Percentiles rank a stretch among this genome's conserved stretches.
phyloP scores from a whole-genome alignment of 257 asterid species.

The Gardenia jasminoides region DNA sequence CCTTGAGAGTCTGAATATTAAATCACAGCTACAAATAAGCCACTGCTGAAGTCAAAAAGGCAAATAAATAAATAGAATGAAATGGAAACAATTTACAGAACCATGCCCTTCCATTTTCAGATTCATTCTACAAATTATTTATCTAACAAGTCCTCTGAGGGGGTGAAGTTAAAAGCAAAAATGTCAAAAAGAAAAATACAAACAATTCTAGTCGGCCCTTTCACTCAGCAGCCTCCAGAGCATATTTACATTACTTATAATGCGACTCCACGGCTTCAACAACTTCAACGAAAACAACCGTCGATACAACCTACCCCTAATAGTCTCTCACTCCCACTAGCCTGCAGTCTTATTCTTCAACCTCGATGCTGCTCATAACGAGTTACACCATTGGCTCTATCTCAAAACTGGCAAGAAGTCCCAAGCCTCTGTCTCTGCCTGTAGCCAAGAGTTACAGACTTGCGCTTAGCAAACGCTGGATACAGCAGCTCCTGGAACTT shows the following conservation, averaged over 20 bases:
- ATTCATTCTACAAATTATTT: slow-evolving; percentile 58
- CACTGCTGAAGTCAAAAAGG: background rate
- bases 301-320: slow-evolving; percentile 43
- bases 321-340: slow-evolving; percentile 34
- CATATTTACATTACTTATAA: slow-evolving; percentile 57
- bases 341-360: slow-evolving; percentile 33
- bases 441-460: slow-evolving; percentile 54
- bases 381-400: slow-evolving; percentile 20
- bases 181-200: slow-evolving; percentile 22
- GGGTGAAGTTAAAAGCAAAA: slow-evolving; percentile 25
- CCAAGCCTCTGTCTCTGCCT: slow-evolving; percentile 94
- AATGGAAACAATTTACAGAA: slow-evolving; percentile 31
- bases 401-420: slow-evolving; percentile 99
- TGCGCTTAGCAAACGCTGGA: slow-evolving; percentile 72
- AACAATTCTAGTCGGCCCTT: slow-evolving; percentile 32
- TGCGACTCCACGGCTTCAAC: slow-evolving; percentile 26
- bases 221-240: slow-evolving; percentile 40
- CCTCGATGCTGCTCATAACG: slow-evolving; percentile 26
- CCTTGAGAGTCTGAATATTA: background rate
- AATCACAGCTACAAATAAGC: background rate
- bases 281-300: slow-evolving; percentile 26
- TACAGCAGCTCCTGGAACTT: slow-evolving; percentile 71
- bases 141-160: slow-evolving; percentile 48
- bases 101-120: slow-evolving; percentile 20
- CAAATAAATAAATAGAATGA: background rate